Evolutionary conservation across 768 basidiomycete genomes (phyloP), one percentile per base, ranked within the genome.

Genomic region (Termitomyces titanicus): DNA sequence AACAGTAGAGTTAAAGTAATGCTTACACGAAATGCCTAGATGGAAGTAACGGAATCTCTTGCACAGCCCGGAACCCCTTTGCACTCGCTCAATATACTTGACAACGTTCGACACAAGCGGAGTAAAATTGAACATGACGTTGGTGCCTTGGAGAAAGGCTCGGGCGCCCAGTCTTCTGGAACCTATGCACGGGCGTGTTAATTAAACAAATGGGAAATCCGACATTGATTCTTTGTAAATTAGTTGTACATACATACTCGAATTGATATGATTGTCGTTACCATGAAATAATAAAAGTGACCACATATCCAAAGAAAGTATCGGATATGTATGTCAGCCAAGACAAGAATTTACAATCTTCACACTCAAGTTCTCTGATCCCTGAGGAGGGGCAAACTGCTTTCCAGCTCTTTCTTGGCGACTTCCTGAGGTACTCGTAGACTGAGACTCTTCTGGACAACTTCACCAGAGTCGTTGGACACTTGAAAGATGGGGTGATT

Each of bases 151-250:
- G 77, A 82, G 25, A 58, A 72, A 44, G 80, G 77, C 0, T 76
- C 79, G 2, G 81, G 75, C 8, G 75, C 74, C 31, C 59, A 69
- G 53, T 64, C 74, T 37, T 81, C 76, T 45, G 86, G 88, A 12
- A 89, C 89, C 3, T 90, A 80, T 64, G 78, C 87, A 46, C 87
- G 83, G 63, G 70, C 81, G 17, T 91, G 88, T 67, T 90, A 72
- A n/a, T n/a, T n/a, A 75, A 51, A 11, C 1, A 39, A 54, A 18
- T 24, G 13, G 15, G 15, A 29, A 42, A 33, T 42, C 8, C 5
- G 17, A 33, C 15, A 33, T 42, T 31, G 42, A 43, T 3, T 17
- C 11, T 12, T 34, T 52, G 40, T 42, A 43, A 3, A 22, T 42
- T 17, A 25, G 10, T 24, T 33, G 51, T 51, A 51, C 29, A 51